Percentiles rank a stretch among this genome's conserved stretches.
These are phyloP conservation scores for Nemophila menziesii DNA, from an alignment of 257 asterid species.

Conservation along the genomic window DNA sequence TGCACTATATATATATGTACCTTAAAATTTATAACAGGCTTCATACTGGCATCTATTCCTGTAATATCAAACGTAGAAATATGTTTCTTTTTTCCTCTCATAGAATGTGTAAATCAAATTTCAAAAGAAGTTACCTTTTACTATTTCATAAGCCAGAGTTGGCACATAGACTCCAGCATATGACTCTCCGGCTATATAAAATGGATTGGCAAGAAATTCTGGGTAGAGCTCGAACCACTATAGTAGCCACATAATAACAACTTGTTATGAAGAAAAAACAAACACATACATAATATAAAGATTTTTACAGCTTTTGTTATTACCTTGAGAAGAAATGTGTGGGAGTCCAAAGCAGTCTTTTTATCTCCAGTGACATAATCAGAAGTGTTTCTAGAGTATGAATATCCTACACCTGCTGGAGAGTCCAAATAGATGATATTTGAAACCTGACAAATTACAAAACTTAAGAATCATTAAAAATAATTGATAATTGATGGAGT, in stretches of 20 bases:
- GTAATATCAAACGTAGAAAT: conserved; percentile 10
- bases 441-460: conserved; percentile 43
- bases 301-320: background rate
- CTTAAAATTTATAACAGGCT: conserved; percentile 71
- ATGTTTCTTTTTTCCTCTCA: background rate
- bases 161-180: conserved; percentile 96
- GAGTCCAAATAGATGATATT: conserved; percentile 73
- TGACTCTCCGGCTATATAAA: conserved; percentile 80
- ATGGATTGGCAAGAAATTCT: conserved; percentile 61
- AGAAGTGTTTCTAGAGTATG: conserved; percentile 53
- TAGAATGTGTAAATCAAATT: conserved; percentile 11
- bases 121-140: conserved; percentile 40
- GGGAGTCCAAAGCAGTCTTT: conserved; percentile 75
- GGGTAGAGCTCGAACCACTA: conserved; percentile 97
- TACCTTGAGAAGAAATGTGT: conserved; percentile 80
- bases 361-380: conserved; percentile 75
- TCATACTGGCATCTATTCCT: conserved; percentile 67
- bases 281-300: background rate
- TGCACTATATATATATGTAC: conserved; percentile 23
- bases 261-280: background rate
- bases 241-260: conserved; percentile 17
- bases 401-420: conserved; percentile 89
- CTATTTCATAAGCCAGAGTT: conserved; percentile 77
- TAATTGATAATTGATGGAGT: background rate
- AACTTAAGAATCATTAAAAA: background rate